Evolutionary conservation across 1,284 basidiomycete species (phyloP), one percentile per base, ranked within the genome.

Genomic region (Pseudomicrostroma phylloplanum): DNA sequence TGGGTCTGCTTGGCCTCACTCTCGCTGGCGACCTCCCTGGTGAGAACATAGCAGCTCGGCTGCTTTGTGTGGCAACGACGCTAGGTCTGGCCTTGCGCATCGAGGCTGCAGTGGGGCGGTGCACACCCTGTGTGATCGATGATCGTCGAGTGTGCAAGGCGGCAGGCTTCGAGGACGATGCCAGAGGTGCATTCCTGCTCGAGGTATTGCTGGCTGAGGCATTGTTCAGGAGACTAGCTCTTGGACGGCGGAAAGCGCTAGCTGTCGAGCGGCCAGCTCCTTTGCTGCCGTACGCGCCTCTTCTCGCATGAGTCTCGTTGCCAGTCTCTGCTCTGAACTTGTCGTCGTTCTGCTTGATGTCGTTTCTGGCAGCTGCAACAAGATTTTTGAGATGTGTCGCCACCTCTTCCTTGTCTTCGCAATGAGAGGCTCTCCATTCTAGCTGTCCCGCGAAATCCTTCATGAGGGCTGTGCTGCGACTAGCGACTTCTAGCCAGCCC

Each of bases 401-500:
- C 3, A 48, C 43, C 21, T 48, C 43, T 48, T 48, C 17, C 43
- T 48, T 48, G 43, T 54, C 21, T 13, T 54, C 51, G 21, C 13
- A 15, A 15, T 54, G n/a, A 13, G 13, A 15, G 7, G 51, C 51
- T 13, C 21, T 21, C 17, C 21, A 54, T 25, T 81, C 81, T 57
- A 92, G 81, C 46, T 81, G 76, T 48, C 80, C 82, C 13, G 86
- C 85, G 12, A 87, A 86, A 61, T 89, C 87, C 23, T 84, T 84
- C 53, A 91, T 81, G 77, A 87, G 84, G 43, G 88, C 84, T 1
- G 88, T 90, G 72, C 87, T 88, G 61, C 90, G 82, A 23, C 89
- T 88, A n/a, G 92, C 83, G 80, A 90, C 86, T 7, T 89, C 88
- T 25, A 91, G 80, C 13, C 92, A 82, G 63, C 83, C 83, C 19